Percentiles rank a stretch among this genome's conserved stretches.
These are phyloP conservation scores for Jamesozyma piceae DNA, from an alignment of 805 yeast species.

Conservation along the genomic window DNA sequence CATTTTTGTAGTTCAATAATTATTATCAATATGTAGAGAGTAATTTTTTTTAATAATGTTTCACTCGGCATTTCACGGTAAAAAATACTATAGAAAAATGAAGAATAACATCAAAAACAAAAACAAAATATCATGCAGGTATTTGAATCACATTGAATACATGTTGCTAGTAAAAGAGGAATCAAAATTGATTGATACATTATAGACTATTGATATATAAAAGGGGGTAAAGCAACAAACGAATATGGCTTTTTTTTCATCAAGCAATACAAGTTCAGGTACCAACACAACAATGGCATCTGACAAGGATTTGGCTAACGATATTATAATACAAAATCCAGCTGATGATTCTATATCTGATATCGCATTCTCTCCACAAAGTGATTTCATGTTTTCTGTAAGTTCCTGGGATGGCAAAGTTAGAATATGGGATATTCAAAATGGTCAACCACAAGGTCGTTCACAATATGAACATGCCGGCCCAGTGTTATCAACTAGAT, in stretches of 20 bases:
- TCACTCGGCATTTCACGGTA: too few species aligned
- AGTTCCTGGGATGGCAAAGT: slow-evolving; percentile 95
- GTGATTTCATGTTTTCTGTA: slow-evolving; percentile 63
- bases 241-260: slow-evolving; percentile 18
- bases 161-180: too few species aligned
- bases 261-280: slow-evolving; percentile 5
- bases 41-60: too few species aligned
- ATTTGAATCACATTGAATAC: too few species aligned
- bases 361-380: slow-evolving; percentile 76
- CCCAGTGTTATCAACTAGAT: slow-evolving; percentile 73
- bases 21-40: too few species aligned
- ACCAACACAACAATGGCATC: slow-evolving; percentile 23
- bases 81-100: too few species aligned
- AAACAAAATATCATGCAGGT: too few species aligned
- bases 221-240: too few species aligned
- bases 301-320: slow-evolving; percentile 45
- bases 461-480: slow-evolving; percentile 85
- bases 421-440: slow-evolving; percentile 77
- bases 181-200: too few species aligned
- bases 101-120: too few species aligned
- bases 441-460: slow-evolving; percentile 76
- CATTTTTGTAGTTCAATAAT: too few species aligned
- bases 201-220: too few species aligned
- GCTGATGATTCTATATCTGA: slow-evolving; percentile 91
- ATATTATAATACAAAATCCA: slow-evolving; percentile 60